These are phyloP conservation scores for Neonectria sp. DNA, from an alignment of 2,329 filamentous ascomycete species.

Conservation along the genomic window DNA sequence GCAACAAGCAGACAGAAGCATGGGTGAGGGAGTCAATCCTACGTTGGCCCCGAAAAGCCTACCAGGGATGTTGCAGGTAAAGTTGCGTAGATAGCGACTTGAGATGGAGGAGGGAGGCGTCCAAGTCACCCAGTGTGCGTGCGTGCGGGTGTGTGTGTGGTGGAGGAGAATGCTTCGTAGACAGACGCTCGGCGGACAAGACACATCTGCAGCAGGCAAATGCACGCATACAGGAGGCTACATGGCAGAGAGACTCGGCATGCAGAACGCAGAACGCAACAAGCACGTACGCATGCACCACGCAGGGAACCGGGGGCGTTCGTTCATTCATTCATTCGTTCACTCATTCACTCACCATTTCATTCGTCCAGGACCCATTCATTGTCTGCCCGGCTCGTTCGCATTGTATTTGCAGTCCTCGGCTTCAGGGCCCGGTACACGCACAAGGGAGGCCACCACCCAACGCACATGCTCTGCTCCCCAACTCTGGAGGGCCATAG, in stretches of 20 bases:
- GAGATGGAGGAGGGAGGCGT: slow-evolving; percentile 27
- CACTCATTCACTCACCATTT: slow-evolving; percentile 13
- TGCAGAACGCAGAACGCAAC: slow-evolving; percentile 15
- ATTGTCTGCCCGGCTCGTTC: slow-evolving; percentile 12
- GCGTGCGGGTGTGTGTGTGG: background rate
- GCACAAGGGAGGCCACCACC: slow-evolving; percentile 7
- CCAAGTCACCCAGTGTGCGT: background rate
- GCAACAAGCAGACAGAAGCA: slow-evolving; percentile 4
- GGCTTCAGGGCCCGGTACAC: slow-evolving; percentile 1
- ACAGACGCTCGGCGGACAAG: background rate
- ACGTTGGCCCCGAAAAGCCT: slow-evolving; percentile 18
- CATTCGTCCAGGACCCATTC: slow-evolving; percentile 12
- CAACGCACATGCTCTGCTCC: too few species aligned
- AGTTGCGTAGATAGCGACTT: slow-evolving; percentile 24
- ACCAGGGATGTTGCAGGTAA: slow-evolving; percentile 32
- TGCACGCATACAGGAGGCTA: slow-evolving; percentile 5
- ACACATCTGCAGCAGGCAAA: slow-evolving; percentile 8
- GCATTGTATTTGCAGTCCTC: slow-evolving; percentile 16
- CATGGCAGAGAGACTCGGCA: too few species aligned
- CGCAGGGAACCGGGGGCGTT: slow-evolving; percentile 19
- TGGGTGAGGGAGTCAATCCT: slow-evolving; percentile 28
- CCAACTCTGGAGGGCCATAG: too few species aligned
- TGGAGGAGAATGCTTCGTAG: background rate
- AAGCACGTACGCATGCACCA: slow-evolving; percentile 19
- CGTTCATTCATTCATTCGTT: background rate